Base-by-base conservation (phyloP, 2,329 filamentous ascomycete species). In the Fusarium virguliforme region DNA sequence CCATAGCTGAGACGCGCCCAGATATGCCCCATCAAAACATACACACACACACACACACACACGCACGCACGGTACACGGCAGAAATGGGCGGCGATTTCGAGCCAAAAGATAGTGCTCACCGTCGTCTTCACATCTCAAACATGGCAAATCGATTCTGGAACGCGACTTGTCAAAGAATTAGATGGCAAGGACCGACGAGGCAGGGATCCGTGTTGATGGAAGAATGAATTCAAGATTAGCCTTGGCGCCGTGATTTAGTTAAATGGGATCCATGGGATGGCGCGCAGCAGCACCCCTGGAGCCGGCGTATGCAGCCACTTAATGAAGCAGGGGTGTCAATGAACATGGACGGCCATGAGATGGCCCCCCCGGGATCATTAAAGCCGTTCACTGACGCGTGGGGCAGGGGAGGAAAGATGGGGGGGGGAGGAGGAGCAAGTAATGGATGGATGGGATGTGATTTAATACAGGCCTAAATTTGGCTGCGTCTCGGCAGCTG, bases 291-390 rank as follows among this genome's bases (percentile, higher is more conserved):
- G 71, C 67, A 76, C 73, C 75, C 75, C 73, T 76, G 75, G 62
- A 71, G 63, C 65, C 66, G 74, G 72, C 71, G 71, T 64, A 76
- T 76, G 75, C 75, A 76, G 74, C 74, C 75, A 76, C 75, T 76
- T 76, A 75, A 76, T 76, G 68, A 73, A 67, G 70, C 74, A 76
- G 74, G 74, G 74, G 74, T 73, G 63, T 64, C 65, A 61, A 67
- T 68, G 72, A 75, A 68, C 73, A 72, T 18, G 18, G 18, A 18
- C 66, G 64, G 67, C 67, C 66, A 51, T 62, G 48, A 65, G 65
- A 68, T 68, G 68, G 70, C 18, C 18, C 56, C 66, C 64, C 68
- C 60, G 50, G 70, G 68, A 73, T 76, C 70, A 69, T 75, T 71
- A 75, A 66, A 60, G 56, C 69, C 66, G 64, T 69, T 72, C 57